Conservation (phyloP, 768 basidiomycete genomes). For the Collybia sordida region DNA sequence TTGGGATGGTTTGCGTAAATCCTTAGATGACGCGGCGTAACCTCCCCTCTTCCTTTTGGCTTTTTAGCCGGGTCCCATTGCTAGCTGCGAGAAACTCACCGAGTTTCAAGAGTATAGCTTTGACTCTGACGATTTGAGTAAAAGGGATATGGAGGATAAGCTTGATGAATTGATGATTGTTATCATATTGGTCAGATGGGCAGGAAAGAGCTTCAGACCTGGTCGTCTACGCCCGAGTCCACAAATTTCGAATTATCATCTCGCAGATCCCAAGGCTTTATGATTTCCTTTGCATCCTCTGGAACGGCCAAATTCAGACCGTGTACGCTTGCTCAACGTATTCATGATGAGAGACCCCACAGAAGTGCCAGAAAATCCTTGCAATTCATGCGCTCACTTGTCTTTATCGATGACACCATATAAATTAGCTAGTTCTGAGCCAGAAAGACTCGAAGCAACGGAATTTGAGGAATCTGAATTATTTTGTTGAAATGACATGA, state of each 20-base stretch:
- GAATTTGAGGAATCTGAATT: slow-evolving; percentile 36
- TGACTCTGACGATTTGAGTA: slow-evolving; percentile 71
- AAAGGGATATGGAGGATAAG: slow-evolving; percentile 83
- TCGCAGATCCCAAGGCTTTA: slow-evolving; percentile 82
- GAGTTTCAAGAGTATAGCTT: slow-evolving; percentile 73
- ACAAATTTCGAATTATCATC: slow-evolving; percentile 65
- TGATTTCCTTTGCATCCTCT: slow-evolving; percentile 71
- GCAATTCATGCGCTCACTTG: slow-evolving; percentile 45
- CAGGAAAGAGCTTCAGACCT: slow-evolving; percentile 43
- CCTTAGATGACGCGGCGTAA: slow-evolving; percentile 71
- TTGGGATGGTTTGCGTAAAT: slow-evolving; percentile 72
- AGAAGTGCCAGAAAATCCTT: slow-evolving; percentile 1
- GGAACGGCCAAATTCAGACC: slow-evolving; percentile 81
- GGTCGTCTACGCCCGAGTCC: slow-evolving; percentile 84
- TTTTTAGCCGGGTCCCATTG: background rate
- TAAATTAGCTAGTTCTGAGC: slow-evolving; percentile 52
- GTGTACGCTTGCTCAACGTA: slow-evolving; percentile 57
- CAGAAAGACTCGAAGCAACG: slow-evolving; percentile 42
- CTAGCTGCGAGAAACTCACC: slow-evolving; percentile 40
- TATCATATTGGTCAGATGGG: slow-evolving; percentile 8
- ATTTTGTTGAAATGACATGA: slow-evolving; percentile 16
- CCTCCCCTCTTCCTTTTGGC: slow-evolving; percentile 63
- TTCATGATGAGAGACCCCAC: slow-evolving; percentile 19
- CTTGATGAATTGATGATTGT: slow-evolving; percentile 32
- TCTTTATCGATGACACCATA: slow-evolving; percentile 63